Evolutionary conservation across 1,139 yeast species (phyloP).

Genomic region (Geotrichum cucujoidarum): DNA sequence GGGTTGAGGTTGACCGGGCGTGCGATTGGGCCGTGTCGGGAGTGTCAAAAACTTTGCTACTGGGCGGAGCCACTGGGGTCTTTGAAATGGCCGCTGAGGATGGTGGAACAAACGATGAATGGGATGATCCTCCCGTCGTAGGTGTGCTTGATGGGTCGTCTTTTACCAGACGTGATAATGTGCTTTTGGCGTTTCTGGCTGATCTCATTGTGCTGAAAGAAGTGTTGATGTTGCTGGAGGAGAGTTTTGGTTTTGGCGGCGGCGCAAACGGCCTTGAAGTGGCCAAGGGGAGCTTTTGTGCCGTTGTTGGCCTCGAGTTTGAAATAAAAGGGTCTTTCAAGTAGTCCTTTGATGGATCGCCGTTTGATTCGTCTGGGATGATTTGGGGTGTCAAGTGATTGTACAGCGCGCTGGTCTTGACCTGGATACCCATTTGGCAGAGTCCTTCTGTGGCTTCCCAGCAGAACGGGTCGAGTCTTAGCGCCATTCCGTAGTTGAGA

Average conservation of each 20-base stretch:
- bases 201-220: neutral
- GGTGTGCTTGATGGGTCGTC: constrained; percentile 6
- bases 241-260: neutral
- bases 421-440: constrained; percentile 53
- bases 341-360: neutral
- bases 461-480: constrained; percentile 68
- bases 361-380: constrained; percentile 14
- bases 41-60: constrained; percentile 6
- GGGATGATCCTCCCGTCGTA: neutral
- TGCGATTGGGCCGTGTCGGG: constrained; percentile 3
- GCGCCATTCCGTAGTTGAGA: constrained; percentile 60
- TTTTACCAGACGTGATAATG: neutral
- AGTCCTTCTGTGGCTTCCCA: constrained; percentile 84
- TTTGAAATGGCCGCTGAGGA: neutral
- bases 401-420: constrained; percentile 59
- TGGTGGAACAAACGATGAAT: neutral
- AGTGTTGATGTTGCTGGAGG: neutral
- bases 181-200: neutral
- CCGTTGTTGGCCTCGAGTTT: neutral
- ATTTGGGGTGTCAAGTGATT: constrained; percentile 30
- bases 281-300: neutral
- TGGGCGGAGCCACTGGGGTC: neutral
- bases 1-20: neutral
- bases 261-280: constrained; percentile 1
- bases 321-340: constrained; percentile 1